Conservation (phyloP, 768 basidiomycete species). For the Candolleomyces efflorescens region DNA sequence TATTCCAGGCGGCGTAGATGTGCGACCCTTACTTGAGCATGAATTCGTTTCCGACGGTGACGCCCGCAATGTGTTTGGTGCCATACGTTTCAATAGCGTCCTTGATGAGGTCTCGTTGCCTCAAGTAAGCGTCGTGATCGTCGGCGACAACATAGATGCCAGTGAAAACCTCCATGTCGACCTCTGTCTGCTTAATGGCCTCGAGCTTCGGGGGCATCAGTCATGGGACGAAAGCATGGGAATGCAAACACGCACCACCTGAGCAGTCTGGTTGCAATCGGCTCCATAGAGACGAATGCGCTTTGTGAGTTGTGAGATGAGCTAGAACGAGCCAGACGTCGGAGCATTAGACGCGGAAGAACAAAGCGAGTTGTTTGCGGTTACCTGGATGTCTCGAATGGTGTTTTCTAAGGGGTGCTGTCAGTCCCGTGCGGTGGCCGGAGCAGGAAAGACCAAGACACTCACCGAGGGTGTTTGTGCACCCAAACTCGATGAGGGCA, state of each 20-base stretch:
- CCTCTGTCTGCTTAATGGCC: conserved; percentile 86
- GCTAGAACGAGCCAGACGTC: conserved; percentile 29
- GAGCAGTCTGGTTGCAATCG: conserved; percentile 78
- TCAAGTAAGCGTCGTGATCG: conserved; percentile 57
- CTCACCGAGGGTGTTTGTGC: conserved; percentile 49
- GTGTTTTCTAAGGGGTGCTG: conserved; percentile 41
- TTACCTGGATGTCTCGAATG: conserved; percentile 67
- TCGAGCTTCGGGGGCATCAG: conserved; percentile 50
- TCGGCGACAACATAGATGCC: conserved; percentile 64
- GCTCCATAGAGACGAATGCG: conserved; percentile 81
- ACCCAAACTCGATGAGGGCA: conserved; percentile 57
- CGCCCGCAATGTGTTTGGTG: conserved; percentile 64
- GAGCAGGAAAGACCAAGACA: neutral
- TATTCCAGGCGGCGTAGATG: neutral
- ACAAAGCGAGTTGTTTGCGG: conserved; percentile 3
- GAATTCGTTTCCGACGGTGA: conserved; percentile 92
- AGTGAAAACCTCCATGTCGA: conserved; percentile 76
- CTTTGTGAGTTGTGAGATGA: conserved; percentile 81
- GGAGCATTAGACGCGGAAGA: neutral
- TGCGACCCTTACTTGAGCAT: conserved; percentile 61
- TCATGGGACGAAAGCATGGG: neutral
- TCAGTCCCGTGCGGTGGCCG: neutral
- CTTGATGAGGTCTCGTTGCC: conserved; percentile 65
- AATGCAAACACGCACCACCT: conserved; percentile 48
- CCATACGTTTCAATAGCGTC: conserved; percentile 76